Percentiles rank a stretch among this genome's conserved stretches.
Evolutionary conservation across 352 stramenopile genomes (phyloP).

Genomic region (Phytophthora sp.): DNA sequence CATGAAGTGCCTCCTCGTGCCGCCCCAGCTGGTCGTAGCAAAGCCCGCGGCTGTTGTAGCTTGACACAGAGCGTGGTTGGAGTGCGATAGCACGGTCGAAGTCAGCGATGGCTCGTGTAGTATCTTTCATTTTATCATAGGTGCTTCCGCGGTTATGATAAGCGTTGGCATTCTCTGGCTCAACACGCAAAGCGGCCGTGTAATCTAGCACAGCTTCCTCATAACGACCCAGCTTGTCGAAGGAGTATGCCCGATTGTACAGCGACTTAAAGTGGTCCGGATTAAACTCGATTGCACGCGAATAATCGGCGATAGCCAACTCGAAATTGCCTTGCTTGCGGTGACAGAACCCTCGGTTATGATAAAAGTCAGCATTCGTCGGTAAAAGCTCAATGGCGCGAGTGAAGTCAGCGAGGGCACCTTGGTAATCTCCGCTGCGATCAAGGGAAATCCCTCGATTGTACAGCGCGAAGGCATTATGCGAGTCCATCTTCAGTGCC

Average conservation of each 20-base stretch:
- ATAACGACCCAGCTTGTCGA: constrained; percentile 80
- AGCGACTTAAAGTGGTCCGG: constrained; percentile 87
- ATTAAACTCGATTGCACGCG: constrained; percentile 69
- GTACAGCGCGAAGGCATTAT: constrained; percentile 83
- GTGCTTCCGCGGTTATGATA: constrained; percentile 88
- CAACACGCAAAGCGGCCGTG: constrained; percentile 64
- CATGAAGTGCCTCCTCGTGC: constrained; percentile 69
- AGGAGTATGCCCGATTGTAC: constrained; percentile 90
- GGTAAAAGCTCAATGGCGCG: constrained; percentile 77
- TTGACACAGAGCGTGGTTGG: constrained; percentile 63
- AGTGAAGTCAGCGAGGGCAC: constrained; percentile 86
- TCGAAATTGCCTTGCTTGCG: constrained; percentile 84
- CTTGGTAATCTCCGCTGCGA: constrained; percentile 81
- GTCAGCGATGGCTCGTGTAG: constrained; percentile 63
- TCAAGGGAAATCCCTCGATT: constrained; percentile 88
- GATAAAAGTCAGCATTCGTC: constrained; percentile 81
- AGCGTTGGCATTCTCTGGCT: constrained; percentile 80
- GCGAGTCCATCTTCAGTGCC: constrained; percentile 67
- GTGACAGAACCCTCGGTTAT: constrained; percentile 87
- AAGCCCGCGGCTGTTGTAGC: constrained; percentile 84
- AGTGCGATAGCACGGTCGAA: constrained; percentile 72
- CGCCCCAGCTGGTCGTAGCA: constrained; percentile 73
- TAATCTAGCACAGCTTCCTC: constrained; percentile 80
- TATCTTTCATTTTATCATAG: constrained; percentile 76
- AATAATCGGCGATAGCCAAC: constrained; percentile 82